Percentiles rank a stretch among this genome's conserved stretches.
phyloP scores from a whole-genome alignment of 768 basidiomycete species.

The Crepidotus variabilis region DNA sequence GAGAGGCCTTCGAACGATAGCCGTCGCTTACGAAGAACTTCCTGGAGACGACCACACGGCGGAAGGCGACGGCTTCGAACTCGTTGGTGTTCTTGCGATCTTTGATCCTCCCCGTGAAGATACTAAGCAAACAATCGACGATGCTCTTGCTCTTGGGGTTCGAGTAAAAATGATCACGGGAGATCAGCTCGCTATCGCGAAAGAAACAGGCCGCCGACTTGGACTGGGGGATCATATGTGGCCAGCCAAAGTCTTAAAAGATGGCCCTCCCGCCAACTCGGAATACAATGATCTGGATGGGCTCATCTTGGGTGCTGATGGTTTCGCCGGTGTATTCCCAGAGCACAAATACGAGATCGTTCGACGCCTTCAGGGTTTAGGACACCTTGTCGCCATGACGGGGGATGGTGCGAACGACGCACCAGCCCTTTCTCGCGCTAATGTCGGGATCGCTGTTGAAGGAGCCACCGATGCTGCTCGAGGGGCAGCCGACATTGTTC shows the following conservation, averaged over 20 bases:
- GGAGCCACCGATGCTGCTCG: conserved; percentile 98
- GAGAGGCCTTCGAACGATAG: conserved; percentile 95
- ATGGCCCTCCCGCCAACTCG: conserved; percentile 84
- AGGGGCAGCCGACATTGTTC: conserved; percentile 95
- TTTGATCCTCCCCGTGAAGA: conserved; percentile 97
- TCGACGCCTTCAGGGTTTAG: conserved; percentile 94
- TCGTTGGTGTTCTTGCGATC: conserved; percentile 95
- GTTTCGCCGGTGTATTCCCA: conserved; percentile 98
- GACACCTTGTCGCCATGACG: conserved; percentile 97
- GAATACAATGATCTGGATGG: conserved; percentile 85
- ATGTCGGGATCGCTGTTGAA: conserved; percentile 99
- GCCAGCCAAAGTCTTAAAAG: conserved; percentile 95
- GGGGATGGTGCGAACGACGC: conserved; percentile 99
- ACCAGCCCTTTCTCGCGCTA: conserved; percentile 94
- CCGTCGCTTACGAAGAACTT: conserved; percentile 93
- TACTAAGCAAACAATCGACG: conserved; percentile 99
- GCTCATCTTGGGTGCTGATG: conserved; percentile 99
- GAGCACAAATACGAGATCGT: conserved; percentile 99
- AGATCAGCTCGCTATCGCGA: conserved; percentile 98
- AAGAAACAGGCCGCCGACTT: conserved; percentile 97
- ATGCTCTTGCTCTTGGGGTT: conserved; percentile 92
- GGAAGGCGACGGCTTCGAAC: conserved; percentile 94
- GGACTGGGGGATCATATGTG: conserved; percentile 99
- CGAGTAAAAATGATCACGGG: conserved; percentile 99
- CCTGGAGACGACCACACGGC: conserved; percentile 76